Evolutionary conservation across 768 basidiomycete species (phyloP).

Genomic region (Amylocystis lapponica): DNA sequence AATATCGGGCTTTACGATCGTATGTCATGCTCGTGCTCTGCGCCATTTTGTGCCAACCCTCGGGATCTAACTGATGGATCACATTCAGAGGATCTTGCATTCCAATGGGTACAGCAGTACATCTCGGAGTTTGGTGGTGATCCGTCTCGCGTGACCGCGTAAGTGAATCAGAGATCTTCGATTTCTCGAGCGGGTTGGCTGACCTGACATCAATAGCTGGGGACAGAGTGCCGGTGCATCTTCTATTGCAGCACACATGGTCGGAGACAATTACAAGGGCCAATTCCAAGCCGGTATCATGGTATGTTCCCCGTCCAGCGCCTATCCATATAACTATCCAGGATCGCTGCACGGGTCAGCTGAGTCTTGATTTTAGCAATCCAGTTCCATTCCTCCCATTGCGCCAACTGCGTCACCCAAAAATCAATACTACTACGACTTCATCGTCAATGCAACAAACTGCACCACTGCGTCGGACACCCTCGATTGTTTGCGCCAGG

Average conservation of each 20-base stretch:
- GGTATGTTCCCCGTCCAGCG: conserved; percentile 12
- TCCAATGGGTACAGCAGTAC: conserved; percentile 28
- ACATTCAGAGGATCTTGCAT: conserved; percentile 29
- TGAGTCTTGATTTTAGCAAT: neutral
- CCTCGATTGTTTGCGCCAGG: conserved; percentile 37
- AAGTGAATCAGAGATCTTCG: neutral
- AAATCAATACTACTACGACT: conserved; percentile 35
- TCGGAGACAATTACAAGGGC: conserved; percentile 15
- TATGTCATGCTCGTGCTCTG: conserved; percentile 7
- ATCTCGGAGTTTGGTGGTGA: conserved; percentile 28
- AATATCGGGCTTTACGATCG: conserved; percentile 49
- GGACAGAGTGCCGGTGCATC: conserved; percentile 37
- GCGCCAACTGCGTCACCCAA: conserved; percentile 5
- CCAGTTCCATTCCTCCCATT: conserved; percentile 1
- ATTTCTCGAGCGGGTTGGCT: conserved; percentile 32
- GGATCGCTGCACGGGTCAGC: neutral
- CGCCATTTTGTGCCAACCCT: too few relatives aligned
- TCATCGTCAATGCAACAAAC: conserved; percentile 31
- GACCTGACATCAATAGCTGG: conserved; percentile 8
- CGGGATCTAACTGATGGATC: conserved; percentile 5
- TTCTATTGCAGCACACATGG: conserved; percentile 23
- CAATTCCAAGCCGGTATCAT: conserved; percentile 31
- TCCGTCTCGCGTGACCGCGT: conserved; percentile 32
- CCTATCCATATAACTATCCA: neutral
- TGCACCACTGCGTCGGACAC: conserved; percentile 32